phyloP scores from a whole-genome alignment of 2,329 filamentous ascomycete genomes.

The Aspergillus quadrilineatus region DNA sequence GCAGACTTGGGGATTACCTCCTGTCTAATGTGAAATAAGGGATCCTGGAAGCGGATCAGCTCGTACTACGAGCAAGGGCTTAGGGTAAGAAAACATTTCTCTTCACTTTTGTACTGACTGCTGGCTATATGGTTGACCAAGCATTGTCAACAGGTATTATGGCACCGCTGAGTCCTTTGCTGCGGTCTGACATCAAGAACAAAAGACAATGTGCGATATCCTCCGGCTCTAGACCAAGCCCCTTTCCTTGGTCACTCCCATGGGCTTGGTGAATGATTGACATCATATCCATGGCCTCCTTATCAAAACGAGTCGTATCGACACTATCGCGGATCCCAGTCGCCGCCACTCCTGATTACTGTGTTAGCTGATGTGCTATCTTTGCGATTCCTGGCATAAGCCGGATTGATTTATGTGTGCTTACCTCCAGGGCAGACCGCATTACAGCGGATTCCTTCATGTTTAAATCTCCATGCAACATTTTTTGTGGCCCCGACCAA shows the following conservation, averaged over 20 bases:
- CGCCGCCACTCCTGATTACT: neutral
- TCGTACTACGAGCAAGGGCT: no score
- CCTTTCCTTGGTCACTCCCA: neutral
- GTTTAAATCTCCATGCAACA: conserved; percentile 48
- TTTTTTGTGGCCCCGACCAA: conserved; percentile 40
- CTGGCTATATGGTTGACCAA: neutral
- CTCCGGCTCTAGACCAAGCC: neutral
- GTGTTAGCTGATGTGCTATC: neutral
- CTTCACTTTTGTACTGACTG: no score
- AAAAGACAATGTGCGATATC: neutral
- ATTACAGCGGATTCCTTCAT: conserved; percentile 49
- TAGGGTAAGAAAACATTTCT: no score
- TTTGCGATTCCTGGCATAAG: neutral
- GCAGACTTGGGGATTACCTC: no score
- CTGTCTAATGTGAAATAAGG: no score
- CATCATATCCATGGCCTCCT: neutral
- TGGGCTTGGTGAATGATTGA: neutral
- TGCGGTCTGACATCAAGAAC: neutral
- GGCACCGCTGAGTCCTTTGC: neutral
- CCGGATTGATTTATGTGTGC: neutral
- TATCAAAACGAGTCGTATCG: neutral
- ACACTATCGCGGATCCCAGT: neutral
- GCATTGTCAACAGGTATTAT: conserved; percentile 1
- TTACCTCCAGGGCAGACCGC: conserved; percentile 44
- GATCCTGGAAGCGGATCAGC: no score